Evolutionary conservation across 495 filamentous ascomycete genomes (phyloP).

Genomic region (Penicillium longicatenatum): DNA sequence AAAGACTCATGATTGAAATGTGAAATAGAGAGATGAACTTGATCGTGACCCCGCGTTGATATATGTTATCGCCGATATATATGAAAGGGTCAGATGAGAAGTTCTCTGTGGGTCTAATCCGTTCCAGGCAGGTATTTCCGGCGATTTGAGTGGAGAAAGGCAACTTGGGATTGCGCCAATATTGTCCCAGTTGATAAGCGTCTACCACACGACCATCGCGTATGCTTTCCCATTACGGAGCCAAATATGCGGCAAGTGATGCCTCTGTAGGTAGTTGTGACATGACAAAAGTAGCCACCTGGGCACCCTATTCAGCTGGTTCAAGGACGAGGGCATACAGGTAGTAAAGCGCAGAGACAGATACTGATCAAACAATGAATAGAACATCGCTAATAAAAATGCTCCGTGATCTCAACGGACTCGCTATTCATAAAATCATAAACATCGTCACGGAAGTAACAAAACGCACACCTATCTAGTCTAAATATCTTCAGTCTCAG

Average conservation of each 20-base stretch:
- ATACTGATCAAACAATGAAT: too few species aligned
- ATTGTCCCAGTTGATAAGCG: too few species aligned
- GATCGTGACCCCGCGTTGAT: background rate
- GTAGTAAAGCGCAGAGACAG: too few species aligned
- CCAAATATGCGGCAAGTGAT: too few species aligned
- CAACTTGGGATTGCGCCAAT: too few species aligned
- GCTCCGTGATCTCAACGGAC: too few species aligned
- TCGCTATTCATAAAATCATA: background rate
- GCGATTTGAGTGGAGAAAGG: background rate
- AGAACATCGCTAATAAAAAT: too few species aligned
- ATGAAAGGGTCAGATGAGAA: background rate
- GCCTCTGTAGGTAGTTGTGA: too few species aligned
- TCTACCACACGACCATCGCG: too few species aligned
- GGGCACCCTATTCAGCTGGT: too few species aligned
- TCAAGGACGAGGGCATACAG: too few species aligned
- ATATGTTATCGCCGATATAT: conserved; percentile 1
- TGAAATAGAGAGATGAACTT: background rate
- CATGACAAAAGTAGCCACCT: too few species aligned
- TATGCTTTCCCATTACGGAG: background rate
- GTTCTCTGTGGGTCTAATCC: conserved; percentile 3
- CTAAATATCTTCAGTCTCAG: conserved; percentile 22
- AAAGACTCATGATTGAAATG: conserved; percentile 3
- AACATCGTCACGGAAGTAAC: background rate
- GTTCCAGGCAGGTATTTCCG: conserved; percentile 7
- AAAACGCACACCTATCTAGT: background rate